These are phyloP conservation scores for Ceratobasidium sp. DNA, from an alignment of 1,284 basidiomycete species.

Conservation along the genomic window DNA sequence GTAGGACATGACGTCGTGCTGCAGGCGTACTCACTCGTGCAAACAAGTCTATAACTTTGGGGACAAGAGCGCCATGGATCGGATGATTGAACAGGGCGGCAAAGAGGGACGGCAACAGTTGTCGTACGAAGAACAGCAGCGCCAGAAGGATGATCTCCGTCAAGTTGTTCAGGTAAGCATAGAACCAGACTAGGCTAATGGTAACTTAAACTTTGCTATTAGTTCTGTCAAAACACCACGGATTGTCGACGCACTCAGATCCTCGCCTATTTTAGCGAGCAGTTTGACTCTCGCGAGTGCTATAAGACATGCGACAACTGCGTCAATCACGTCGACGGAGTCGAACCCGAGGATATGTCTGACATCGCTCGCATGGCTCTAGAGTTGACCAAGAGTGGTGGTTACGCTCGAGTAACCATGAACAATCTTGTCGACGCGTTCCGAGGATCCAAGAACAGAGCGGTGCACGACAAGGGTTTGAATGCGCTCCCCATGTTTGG, in stretches of 20 bases:
- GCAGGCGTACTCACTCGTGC: neutral
- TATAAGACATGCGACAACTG: conserved; percentile 81
- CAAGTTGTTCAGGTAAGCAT: conserved; percentile 62
- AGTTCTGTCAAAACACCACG: conserved; percentile 81
- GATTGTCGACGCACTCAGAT: conserved; percentile 90
- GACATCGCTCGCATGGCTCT: conserved; percentile 62
- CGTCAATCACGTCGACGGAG: conserved; percentile 58
- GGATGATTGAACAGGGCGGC: conserved; percentile 64
- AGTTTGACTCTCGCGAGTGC: conserved; percentile 69
- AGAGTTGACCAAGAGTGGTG: conserved; percentile 64
- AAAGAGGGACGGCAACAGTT: conserved; percentile 53
- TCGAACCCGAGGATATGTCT: conserved; percentile 64
- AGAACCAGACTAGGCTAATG: neutral
- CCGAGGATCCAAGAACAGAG: conserved; percentile 66
- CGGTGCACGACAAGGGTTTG: conserved; percentile 63
- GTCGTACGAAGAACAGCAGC: conserved; percentile 64
- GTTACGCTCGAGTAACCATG: conserved; percentile 62
- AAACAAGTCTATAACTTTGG: conserved; percentile 64
- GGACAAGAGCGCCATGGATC: conserved; percentile 64
- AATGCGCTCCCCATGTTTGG: conserved; percentile 65
- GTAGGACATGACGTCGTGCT: neutral
- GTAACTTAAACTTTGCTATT: neutral
- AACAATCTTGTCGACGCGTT: conserved; percentile 64
- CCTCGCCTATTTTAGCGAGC: conserved; percentile 76
- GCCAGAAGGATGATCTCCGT: conserved; percentile 66